Evolutionary conservation across 306 rosid species (phyloP).

Genomic region (Calophaca sinica): DNA sequence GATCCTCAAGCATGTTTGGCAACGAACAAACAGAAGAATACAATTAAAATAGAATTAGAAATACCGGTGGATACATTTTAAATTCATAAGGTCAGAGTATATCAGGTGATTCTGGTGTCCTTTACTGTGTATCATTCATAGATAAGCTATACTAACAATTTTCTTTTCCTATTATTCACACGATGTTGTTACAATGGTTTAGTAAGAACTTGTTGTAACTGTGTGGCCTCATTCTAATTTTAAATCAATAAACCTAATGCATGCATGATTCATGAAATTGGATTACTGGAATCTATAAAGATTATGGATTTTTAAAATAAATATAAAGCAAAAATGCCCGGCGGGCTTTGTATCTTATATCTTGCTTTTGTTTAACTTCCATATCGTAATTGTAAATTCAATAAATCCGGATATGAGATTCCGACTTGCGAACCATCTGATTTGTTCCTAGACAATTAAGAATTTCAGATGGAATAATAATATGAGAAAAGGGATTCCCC

Average conservation of each 20-base stretch:
- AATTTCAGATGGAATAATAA: constrained; percentile 32
- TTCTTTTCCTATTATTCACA: neutral
- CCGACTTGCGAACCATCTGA: constrained; percentile 35
- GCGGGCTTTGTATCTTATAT: constrained; percentile 27
- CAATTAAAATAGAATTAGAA: neutral
- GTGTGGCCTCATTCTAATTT: constrained; percentile 14
- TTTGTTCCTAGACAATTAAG: constrained; percentile 42
- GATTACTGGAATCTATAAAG: constrained; percentile 29
- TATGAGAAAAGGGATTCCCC: constrained; percentile 30
- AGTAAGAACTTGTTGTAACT: neutral
- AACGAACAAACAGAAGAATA: constrained; percentile 6
- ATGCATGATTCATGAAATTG: constrained; percentile 45
- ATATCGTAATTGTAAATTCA: constrained; percentile 39
- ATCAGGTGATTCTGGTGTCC: constrained; percentile 17
- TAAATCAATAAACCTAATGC: constrained; percentile 33
- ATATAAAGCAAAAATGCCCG: neutral
- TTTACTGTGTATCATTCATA: neutral
- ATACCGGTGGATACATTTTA: neutral
- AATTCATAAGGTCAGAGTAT: neutral
- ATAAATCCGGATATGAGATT: constrained; percentile 32
- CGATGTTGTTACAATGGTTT: neutral
- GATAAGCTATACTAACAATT: neutral
- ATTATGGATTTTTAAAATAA: neutral
- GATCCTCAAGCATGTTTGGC: constrained; percentile 54
- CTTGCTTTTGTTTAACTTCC: constrained; percentile 11